Percentiles rank a stretch among this genome's conserved stretches.
phyloP scores from a whole-genome alignment of 306 rosid species.

The Begonia masoniana region DNA sequence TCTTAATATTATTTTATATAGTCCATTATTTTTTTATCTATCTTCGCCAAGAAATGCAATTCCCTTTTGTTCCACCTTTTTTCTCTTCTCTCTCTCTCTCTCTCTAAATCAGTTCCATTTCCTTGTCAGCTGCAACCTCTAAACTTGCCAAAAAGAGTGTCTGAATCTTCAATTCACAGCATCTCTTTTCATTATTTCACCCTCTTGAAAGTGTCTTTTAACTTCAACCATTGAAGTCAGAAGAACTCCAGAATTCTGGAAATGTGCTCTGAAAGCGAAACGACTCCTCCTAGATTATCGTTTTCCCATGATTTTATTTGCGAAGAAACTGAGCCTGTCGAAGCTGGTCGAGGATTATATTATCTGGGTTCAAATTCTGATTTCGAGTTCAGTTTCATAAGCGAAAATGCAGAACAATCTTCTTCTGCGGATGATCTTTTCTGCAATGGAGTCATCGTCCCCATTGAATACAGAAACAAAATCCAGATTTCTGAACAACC shows the following conservation, averaged over 20 bases:
- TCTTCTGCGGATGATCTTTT: constrained; percentile 87
- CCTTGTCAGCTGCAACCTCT: too few species aligned
- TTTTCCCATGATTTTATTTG: constrained; percentile 44
- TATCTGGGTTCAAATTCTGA: constrained; percentile 46
- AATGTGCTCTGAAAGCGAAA: constrained; percentile 49
- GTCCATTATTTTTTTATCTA: too few species aligned
- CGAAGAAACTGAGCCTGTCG: constrained; percentile 14
- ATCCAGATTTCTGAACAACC: not conserved
- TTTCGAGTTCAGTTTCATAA: constrained; percentile 51
- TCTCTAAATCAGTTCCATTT: too few species aligned
- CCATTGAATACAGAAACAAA: constrained; percentile 28
- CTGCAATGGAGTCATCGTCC: constrained; percentile 66
- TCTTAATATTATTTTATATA: too few species aligned
- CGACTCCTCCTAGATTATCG: constrained; percentile 58
- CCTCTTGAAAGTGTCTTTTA: too few species aligned
- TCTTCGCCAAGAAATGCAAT: too few species aligned
- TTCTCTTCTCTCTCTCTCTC: too few species aligned
- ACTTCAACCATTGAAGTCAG: too few species aligned
- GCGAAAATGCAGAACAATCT: constrained; percentile 25
- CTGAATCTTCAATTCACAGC: too few species aligned
- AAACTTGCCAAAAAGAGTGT: too few species aligned
- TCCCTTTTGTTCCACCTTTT: too few species aligned
- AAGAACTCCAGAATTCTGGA: not conserved
- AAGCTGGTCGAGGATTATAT: constrained; percentile 1
- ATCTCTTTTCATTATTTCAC: too few species aligned